These are phyloP conservation scores for Bipolaris sorokiniana DNA, from an alignment of 2,329 filamentous ascomycete genomes.

Conservation along the genomic window DNA sequence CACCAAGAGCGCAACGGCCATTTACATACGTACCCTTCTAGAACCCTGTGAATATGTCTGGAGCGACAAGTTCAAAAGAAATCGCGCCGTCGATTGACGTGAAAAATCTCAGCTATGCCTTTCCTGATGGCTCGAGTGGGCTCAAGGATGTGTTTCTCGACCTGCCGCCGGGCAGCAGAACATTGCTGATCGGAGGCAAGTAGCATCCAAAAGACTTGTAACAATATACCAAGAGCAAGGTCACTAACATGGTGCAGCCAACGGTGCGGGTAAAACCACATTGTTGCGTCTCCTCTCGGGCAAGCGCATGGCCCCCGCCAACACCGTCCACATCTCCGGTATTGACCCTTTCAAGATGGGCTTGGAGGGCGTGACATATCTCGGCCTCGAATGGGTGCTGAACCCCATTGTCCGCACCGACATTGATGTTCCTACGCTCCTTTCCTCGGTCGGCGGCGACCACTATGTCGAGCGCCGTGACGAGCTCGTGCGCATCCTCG, in stretches of 20 bases:
- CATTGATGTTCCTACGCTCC: constrained; percentile 86
- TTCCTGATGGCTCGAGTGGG: constrained; percentile 83
- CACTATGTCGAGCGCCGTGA: constrained; percentile 81
- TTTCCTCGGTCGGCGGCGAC: constrained; percentile 84
- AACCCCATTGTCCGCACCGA: constrained; percentile 96
- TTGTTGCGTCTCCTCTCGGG: constrained; percentile 92
- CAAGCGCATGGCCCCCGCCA: constrained; percentile 84
- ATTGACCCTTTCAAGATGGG: constrained; percentile 90
- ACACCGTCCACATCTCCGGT: constrained; percentile 77
- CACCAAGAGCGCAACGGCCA: constrained; percentile 1
- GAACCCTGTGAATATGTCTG: constrained; percentile 26
- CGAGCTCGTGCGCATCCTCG: constrained; percentile 84
- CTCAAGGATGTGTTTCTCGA: constrained; percentile 74
- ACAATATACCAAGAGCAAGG: no score
- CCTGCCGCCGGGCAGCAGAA: constrained; percentile 82
- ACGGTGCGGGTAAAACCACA: constrained; percentile 96
- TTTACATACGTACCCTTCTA: not conserved
- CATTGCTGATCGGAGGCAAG: constrained; percentile 84
- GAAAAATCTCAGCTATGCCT: constrained; percentile 81
- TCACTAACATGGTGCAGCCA: constrained; percentile 61
- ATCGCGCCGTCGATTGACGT: constrained; percentile 70
- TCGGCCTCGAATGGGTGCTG: constrained; percentile 96
- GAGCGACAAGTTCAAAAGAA: constrained; percentile 23
- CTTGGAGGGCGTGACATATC: constrained; percentile 93
- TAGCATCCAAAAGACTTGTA: no score